Evolutionary conservation across 192 early-diverging fungal species (phyloP).

Genomic region (Cladochytrium replicatum): DNA sequence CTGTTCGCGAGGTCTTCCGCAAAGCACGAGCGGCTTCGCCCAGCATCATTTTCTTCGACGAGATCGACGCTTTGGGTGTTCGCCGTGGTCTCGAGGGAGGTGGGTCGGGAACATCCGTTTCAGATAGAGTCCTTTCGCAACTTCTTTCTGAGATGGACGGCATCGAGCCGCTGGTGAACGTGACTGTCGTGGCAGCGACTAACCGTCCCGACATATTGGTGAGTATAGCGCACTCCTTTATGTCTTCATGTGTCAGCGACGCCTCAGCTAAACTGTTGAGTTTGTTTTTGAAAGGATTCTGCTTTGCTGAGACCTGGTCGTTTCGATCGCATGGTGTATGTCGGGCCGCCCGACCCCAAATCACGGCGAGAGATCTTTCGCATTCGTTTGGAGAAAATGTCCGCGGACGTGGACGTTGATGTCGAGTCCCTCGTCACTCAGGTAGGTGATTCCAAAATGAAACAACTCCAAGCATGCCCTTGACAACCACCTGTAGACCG

Average conservation of each 20-base stretch:
- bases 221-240: slow-evolving; percentile 4
- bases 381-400: slow-evolving; percentile 65
- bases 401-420: slow-evolving; percentile 57
- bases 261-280: neutral
- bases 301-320: slow-evolving; percentile 88
- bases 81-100: slow-evolving; percentile 57
- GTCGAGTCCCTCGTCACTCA: slow-evolving; percentile 48
- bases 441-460: slow-evolving; percentile 25
- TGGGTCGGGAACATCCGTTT: slow-evolving; percentile 69
- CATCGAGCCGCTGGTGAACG: slow-evolving; percentile 88
- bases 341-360: slow-evolving; percentile 73
- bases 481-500: slow-evolving; percentile 37
- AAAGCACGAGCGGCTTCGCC: slow-evolving; percentile 91
- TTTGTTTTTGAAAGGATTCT: slow-evolving; percentile 48
- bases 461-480: neutral
- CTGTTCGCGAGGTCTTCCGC: slow-evolving; percentile 84
- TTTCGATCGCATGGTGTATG: slow-evolving; percentile 90
- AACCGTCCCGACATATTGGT: slow-evolving; percentile 94
- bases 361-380: slow-evolving; percentile 73
- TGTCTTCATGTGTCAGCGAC: neutral
- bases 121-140: slow-evolving; percentile 91
- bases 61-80: slow-evolving; percentile 85
- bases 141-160: slow-evolving; percentile 92
- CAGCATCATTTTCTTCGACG: slow-evolving; percentile 96
- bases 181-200: slow-evolving; percentile 94